Percentiles rank a stretch among this genome's conserved stretches.
Evolutionary conservation across 352 stramenopile genomes (phyloP).

Genomic region (Pythium folliculosum): DNA sequence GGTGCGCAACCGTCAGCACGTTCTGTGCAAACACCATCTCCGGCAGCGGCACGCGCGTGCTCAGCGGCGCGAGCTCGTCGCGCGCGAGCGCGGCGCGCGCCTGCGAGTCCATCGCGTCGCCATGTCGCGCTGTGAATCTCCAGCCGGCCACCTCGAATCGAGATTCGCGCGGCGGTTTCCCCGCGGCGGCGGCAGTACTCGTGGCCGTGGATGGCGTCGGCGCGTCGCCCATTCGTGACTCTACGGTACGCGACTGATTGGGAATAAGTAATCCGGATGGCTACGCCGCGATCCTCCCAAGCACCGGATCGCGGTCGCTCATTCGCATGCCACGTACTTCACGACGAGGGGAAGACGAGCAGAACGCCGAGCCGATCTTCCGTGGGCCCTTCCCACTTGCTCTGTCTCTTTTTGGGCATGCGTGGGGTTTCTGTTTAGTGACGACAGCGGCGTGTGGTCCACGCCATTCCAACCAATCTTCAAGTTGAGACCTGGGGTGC

Average conservation of each 20-base stretch:
- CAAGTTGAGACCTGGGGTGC: slow-evolving; percentile 21
- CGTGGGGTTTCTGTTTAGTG: not conserved
- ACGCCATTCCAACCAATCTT: slow-evolving; percentile 18
- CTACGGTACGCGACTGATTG: not conserved
- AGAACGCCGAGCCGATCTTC: not conserved
- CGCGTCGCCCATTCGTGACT: slow-evolving; percentile 11
- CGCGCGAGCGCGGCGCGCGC: slow-evolving; percentile 35
- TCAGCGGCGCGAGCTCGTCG: slow-evolving; percentile 32
- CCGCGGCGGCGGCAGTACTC: not conserved
- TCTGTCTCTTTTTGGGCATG: slow-evolving; percentile 18
- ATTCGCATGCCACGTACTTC: slow-evolving; percentile 11
- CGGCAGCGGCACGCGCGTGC: slow-evolving; percentile 42
- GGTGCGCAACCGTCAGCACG: slow-evolving; percentile 34
- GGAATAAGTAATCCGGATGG: slow-evolving; percentile 3
- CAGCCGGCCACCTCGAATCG: slow-evolving; percentile 40
- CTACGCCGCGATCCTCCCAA: not conserved
- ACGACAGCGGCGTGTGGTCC: slow-evolving; percentile 10
- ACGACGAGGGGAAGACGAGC: not conserved
- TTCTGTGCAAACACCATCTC: slow-evolving; percentile 63
- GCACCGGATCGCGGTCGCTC: not conserved
- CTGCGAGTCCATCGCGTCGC: slow-evolving; percentile 44
- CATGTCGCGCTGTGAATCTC: slow-evolving; percentile 40
- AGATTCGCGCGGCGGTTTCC: slow-evolving; percentile 22
- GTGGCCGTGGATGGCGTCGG: no score
- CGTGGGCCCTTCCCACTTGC: not conserved